phyloP scores from a whole-genome alignment of 768 basidiomycete genomes.

The Kwoniella dendrophila region DNA sequence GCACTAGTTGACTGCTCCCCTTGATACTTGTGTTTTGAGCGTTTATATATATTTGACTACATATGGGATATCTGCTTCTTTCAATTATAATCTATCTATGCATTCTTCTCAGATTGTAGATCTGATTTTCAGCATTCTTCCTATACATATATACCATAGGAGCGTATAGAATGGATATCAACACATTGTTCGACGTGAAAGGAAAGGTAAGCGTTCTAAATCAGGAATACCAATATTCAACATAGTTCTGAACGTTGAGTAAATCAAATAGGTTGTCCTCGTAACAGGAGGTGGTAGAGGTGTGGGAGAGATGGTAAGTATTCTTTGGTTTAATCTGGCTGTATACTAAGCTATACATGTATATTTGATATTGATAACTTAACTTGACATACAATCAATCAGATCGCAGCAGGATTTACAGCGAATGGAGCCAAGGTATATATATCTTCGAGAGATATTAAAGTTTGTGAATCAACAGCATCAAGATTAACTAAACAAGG shows the following conservation, averaged over 20 bases:
- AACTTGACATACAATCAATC: conserved; percentile 1
- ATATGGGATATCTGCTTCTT: no score
- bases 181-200: conserved; percentile 60
- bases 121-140: no score
- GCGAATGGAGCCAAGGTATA: conserved; percentile 68
- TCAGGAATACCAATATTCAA: not conserved
- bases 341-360: no score
- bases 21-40: no score
- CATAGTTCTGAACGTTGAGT: not conserved
- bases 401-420: conserved; percentile 70
- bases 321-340: not conserved
- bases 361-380: not conserved
- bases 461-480: conserved; percentile 63
- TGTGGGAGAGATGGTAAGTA: conserved; percentile 66
- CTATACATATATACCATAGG: no score
- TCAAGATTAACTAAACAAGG: conserved; percentile 63
- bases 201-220: conserved; percentile 51
- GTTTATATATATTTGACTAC: no score
- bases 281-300: conserved; percentile 70
- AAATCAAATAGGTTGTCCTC: conserved; percentile 61
- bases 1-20: no score
- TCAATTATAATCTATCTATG: no score
- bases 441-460: conserved; percentile 65
- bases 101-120: no score
- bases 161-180: conserved; percentile 47